Base-by-base conservation (phyloP, 2,329 filamentous ascomycete genomes). In the Diaporthe velutina region DNA sequence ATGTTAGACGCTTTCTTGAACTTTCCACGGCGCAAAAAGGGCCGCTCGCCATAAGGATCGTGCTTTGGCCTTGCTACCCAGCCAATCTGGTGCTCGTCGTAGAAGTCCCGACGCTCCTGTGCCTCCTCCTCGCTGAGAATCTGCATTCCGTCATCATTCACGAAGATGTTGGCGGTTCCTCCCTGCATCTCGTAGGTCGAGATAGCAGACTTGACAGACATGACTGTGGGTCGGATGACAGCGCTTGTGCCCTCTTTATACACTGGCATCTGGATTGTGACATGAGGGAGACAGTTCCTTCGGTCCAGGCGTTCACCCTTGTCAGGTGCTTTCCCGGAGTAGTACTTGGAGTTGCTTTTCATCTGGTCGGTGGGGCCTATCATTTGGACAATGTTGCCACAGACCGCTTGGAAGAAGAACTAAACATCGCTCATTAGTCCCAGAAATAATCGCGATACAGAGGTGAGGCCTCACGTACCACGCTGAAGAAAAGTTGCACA, bases 181-280 rank as follows among this genome's bases (percentile, higher is more conserved):
- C 93, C 93, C 80, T 95, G 93, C 35, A 94, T 86, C 81, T 95
- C 93, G 79, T 95, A 95, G 0, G 92, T 94, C 45, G 92, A 93
- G 80, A 95, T 94, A 77, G 93, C 93, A 79, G 93, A 89, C 84
- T 95, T 95, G 83, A 95, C 89, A 1, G 93, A 95, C 80, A 91
- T 91, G 79, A 96, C 91, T 0, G 94, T 96, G 8, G 94, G 94
- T 28, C 88, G 90, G 79, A 96, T 95, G 82, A 97, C 95, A 76
- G 88, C 90, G 50, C 85, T 85, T 3, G 97, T 88, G 77, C 94
- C 94, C 82, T 97, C 95, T 83, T 96, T 97, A 86, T 97, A 97
- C 0, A 97, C 94, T 7, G 95, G 95, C 82, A 94, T 96, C 81
- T 98, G 95, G 54, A 97, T 93, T 2, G 94, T 96, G 77, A 95